Percentiles rank a stretch among this genome's conserved stretches.
Evolutionary conservation across 2,329 filamentous ascomycete species (phyloP).

Genomic region (Colletotrichum eleusines): DNA sequence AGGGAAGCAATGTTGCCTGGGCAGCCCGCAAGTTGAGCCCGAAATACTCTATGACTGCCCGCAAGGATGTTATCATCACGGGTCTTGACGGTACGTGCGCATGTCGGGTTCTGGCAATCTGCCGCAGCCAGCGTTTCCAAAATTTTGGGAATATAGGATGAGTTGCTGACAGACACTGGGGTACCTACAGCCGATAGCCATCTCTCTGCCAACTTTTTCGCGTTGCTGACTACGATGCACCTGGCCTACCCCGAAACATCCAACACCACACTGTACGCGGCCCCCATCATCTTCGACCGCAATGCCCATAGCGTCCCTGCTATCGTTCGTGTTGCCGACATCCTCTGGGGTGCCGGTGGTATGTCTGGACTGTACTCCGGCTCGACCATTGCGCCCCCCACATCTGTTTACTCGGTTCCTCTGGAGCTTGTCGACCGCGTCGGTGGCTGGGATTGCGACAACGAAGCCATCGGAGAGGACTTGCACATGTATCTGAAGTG

Average conservation of each 20-base stretch:
- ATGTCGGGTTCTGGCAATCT: slow-evolving; percentile 33
- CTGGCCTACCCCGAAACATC: slow-evolving; percentile 69
- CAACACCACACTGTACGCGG: slow-evolving; percentile 73
- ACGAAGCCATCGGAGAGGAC: slow-evolving; percentile 80
- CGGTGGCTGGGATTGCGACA: slow-evolving; percentile 78
- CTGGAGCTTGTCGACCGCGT: slow-evolving; percentile 75
- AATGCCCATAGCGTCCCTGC: slow-evolving; percentile 77
- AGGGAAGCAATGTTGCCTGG: slow-evolving; percentile 81
- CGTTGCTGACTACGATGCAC: slow-evolving; percentile 73
- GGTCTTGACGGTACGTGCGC: slow-evolving; percentile 75
- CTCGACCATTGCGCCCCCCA: slow-evolving; percentile 75
- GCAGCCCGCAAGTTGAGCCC: slow-evolving; percentile 74
- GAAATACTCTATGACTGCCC: slow-evolving; percentile 64
- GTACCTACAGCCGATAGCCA: slow-evolving; percentile 73
- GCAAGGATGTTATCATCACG: slow-evolving; percentile 75
- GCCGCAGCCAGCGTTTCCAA: slow-evolving; percentile 42
- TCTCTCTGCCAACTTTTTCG: slow-evolving; percentile 76
- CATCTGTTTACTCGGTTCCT: slow-evolving; percentile 79
- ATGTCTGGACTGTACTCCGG: slow-evolving; percentile 75
- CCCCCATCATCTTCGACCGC: slow-evolving; percentile 80
- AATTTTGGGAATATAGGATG: slow-evolving; percentile 40
- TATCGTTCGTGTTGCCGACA: slow-evolving; percentile 77
- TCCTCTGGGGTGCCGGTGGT: slow-evolving; percentile 78
- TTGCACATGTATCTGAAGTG: slow-evolving; percentile 84
- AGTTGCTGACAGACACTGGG: slow-evolving; percentile 47